Conservation (phyloP, 1,139 yeast species). For the Candida sanyaensis region DNA sequence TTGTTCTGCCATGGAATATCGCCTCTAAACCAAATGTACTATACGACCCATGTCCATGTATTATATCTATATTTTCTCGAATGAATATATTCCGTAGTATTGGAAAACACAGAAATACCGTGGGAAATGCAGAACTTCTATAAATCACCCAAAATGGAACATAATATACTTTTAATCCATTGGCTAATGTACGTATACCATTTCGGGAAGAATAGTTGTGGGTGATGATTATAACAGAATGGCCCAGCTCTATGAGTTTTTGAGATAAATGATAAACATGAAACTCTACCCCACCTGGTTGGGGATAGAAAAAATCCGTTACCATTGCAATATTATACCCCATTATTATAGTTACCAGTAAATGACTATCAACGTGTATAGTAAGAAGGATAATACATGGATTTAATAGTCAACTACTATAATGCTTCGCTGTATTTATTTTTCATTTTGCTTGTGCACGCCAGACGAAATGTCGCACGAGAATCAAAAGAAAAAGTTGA, state of each 20-base stretch:
- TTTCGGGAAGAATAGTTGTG: slow-evolving; percentile 83
- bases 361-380: background rate
- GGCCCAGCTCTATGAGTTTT: slow-evolving; percentile 80
- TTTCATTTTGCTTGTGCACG: too few species aligned
- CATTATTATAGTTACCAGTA: slow-evolving; percentile 12
- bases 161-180: slow-evolving; percentile 91
- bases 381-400: too few species aligned
- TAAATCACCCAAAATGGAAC: slow-evolving; percentile 80
- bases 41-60: slow-evolving; percentile 94
- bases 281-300: slow-evolving; percentile 96
- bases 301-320: slow-evolving; percentile 97
- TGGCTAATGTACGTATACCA: slow-evolving; percentile 81
- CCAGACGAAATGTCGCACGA: too few species aligned
- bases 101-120: slow-evolving; percentile 88
- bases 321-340: slow-evolving; percentile 69
- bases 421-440: too few species aligned
- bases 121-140: slow-evolving; percentile 84
- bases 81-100: slow-evolving; percentile 80
- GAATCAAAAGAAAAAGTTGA: too few species aligned
- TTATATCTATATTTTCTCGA: slow-evolving; percentile 81
- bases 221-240: slow-evolving; percentile 86
- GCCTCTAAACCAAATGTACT: slow-evolving; percentile 89
- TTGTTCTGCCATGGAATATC: slow-evolving; percentile 83
- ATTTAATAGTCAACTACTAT: too few species aligned
- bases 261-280: slow-evolving; percentile 85